Evolutionary conservation across 1,139 yeast species (phyloP).

Genomic region (Pichia sp.): DNA sequence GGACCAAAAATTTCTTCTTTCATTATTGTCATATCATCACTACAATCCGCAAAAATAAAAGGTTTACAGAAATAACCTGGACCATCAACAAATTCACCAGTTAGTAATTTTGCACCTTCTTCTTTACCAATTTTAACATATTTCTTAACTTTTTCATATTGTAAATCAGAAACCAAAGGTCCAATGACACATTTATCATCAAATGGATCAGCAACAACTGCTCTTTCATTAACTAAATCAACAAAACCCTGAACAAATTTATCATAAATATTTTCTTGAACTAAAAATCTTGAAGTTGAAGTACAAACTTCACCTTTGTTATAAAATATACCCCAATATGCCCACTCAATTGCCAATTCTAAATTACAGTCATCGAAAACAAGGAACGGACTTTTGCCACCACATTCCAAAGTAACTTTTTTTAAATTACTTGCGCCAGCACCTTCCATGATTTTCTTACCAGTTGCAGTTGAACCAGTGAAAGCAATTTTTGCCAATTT

Average conservation of each 20-base stretch:
- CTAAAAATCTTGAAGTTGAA: conserved; percentile 51
- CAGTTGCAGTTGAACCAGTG: conserved; percentile 84
- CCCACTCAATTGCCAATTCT: conserved; percentile 39
- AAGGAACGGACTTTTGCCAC: conserved; percentile 55
- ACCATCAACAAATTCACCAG: conserved; percentile 50
- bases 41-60: conserved; percentile 70
- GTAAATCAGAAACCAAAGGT: conserved; percentile 46
- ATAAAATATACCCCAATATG: conserved; percentile 37
- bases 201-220: conserved; percentile 71
- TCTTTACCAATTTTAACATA: conserved; percentile 45
- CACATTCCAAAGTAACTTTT: conserved; percentile 70
- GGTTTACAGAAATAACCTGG: conserved; percentile 75
- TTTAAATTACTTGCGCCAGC: conserved; percentile 63
- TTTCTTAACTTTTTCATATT: conserved; percentile 45
- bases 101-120: conserved; percentile 50
- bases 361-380: conserved; percentile 47
- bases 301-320: conserved; percentile 58
- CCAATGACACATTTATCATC: conserved; percentile 53
- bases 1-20: conserved; percentile 84
- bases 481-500: conserved; percentile 70
- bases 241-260: conserved; percentile 38
- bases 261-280: conserved; percentile 49
- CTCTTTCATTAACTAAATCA: conserved; percentile 36
- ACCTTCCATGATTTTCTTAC: conserved; percentile 67
- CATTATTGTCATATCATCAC: conserved; percentile 58